Base-by-base conservation (phyloP, 2,329 filamentous ascomycete genomes). In the Colletotrichum endophyticum region DNA sequence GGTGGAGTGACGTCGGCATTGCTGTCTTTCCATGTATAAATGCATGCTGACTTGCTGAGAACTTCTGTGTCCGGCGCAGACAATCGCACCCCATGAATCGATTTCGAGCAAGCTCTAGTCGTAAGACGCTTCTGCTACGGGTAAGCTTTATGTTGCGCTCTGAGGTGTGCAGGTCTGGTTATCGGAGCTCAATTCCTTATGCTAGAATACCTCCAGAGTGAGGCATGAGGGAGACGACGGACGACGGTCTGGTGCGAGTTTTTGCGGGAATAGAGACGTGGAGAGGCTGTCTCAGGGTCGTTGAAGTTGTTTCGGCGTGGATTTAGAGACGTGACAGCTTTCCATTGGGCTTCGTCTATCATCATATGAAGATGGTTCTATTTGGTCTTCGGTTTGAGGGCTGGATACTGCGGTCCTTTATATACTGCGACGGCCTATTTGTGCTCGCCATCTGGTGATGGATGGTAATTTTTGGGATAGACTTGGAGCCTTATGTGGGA, bases 71-170 rank as follows among this genome's bases (percentile, higher is more conserved):
- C 36, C 36, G 8, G 16, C 4, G 36, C 8, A 39, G 36, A 19
- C 1, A 0, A 39, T 0, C 0, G 3, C 0, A 19, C 15, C 36
- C 36, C 0, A 39, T 2, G 36, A 0, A 5, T 39, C 36, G 1
- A 39, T 39, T 19, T 39, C 2, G 1, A 39, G 36, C 15, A 39
- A 36, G 36, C 36, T 19, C 1, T 5, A 19, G 15, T 39, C 8
- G 36, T 5, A 19, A 19, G 8, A 8, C 2, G 2, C 36, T 39
- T 39, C 36, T 39, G 36, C 2, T 19, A 0, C 16, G 8, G 16
- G 19, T 39, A 39, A 39, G 15, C 36, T 39, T 44, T n/a, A 19
- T n/a, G 19, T 44, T 44, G 8, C 39, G 19, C 9, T n/a, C 0
- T n/a, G 8, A 44, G 19, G 39, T n/a, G 16, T n/a, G 39, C 19